phyloP scores from a whole-genome alignment of 768 basidiomycete species.

The Agaricus blazei region DNA sequence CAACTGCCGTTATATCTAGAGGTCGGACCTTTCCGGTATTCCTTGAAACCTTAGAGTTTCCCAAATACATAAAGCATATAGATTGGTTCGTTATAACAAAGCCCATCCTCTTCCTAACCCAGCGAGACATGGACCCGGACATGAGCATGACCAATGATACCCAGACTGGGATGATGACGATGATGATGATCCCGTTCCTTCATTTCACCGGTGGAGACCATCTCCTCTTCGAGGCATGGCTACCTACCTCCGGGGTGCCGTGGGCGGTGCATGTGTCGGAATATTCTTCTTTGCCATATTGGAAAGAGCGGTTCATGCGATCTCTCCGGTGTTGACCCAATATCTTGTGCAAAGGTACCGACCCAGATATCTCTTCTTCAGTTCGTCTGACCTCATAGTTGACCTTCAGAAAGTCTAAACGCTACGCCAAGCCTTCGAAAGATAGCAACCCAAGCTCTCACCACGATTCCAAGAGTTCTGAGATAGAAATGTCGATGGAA shows the following conservation, averaged over 20 bases:
- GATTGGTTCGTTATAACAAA: slow-evolving; percentile 2
- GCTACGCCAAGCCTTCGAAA: neutral
- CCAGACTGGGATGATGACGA: slow-evolving; percentile 23
- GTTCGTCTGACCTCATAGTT: too few species aligned
- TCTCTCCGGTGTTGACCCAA: slow-evolving; percentile 44
- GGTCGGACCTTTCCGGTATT: neutral
- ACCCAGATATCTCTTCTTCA: too few species aligned
- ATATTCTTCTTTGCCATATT: slow-evolving; percentile 63
- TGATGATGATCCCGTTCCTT: slow-evolving; percentile 53
- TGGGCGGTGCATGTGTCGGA: slow-evolving; percentile 71
- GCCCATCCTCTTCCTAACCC: neutral
- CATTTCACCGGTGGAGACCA: slow-evolving; percentile 65
- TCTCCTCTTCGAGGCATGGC: slow-evolving; percentile 65
- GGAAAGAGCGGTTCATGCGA: slow-evolving; percentile 64
- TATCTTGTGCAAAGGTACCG: slow-evolving; percentile 57
- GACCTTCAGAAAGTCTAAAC: neutral
- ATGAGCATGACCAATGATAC: slow-evolving; percentile 1
- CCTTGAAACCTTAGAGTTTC: neutral
- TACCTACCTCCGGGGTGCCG: slow-evolving; percentile 64
- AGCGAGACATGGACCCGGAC: neutral
- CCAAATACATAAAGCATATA: neutral
- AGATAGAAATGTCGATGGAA: slow-evolving; percentile 1
- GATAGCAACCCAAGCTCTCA: neutral
- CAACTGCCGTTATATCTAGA: neutral
- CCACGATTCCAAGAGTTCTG: neutral